These are phyloP conservation scores for Starmerella floricola DNA, from an alignment of 805 yeast species.

Conservation along the genomic window DNA sequence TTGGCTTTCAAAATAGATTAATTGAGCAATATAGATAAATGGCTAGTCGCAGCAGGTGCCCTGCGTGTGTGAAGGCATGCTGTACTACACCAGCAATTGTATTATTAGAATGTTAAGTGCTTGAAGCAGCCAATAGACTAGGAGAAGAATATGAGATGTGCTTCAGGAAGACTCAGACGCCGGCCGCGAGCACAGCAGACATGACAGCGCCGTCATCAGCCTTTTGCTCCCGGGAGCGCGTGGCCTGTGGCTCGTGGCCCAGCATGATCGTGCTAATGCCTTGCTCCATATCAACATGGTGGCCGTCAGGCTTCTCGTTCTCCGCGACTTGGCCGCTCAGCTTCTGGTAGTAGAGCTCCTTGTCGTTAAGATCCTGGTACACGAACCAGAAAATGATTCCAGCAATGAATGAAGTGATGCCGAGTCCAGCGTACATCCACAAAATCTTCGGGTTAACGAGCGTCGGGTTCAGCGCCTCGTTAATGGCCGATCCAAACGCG, in stretches of 20 bases:
- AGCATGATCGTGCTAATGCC: neutral
- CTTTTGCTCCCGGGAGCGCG: neutral
- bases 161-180: too few species aligned
- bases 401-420: constrained; percentile 44
- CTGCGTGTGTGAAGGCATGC: too few species aligned
- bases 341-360: constrained; percentile 9
- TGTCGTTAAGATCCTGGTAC: constrained; percentile 30
- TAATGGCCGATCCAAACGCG: constrained; percentile 69
- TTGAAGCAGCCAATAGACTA: too few species aligned
- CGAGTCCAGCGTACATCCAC: constrained; percentile 58
- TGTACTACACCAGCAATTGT: too few species aligned
- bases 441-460: constrained; percentile 57
- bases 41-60: too few species aligned
- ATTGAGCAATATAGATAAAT: too few species aligned
- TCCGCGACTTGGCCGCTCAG: constrained; percentile 7
- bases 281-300: neutral
- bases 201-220: neutral
- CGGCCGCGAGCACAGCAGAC: neutral
- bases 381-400: constrained; percentile 52
- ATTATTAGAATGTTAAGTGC: neutral
- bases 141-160: too few species aligned
- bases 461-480: constrained; percentile 58
- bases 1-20: too few species aligned
- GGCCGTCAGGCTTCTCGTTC: neutral
- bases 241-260: neutral